Evolutionary conservation across 2,329 filamentous ascomycete species (phyloP), one percentile per base, ranked within the genome.

Genomic region (Ophiostoma pallidulum): DNA sequence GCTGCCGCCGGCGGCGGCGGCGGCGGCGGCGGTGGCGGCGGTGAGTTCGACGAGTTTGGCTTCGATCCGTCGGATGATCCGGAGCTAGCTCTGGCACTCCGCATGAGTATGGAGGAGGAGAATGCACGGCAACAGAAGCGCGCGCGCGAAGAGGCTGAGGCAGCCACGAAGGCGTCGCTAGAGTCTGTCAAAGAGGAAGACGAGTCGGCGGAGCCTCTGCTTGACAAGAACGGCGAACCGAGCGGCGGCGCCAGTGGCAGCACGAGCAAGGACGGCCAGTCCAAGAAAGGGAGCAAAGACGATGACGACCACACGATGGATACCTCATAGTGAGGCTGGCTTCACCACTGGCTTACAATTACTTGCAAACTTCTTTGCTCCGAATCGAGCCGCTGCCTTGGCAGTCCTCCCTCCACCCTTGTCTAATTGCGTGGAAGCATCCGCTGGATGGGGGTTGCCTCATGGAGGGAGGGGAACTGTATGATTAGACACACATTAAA

Each of bases 51-150:
- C 58, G 86, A 89, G 57, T 94, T 94, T 62, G 88, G 86, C 54
- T 87, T 95, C 56, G 92, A 97, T 65, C 90, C 91, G 13, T 84
- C 83, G 46, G 77, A 90, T 60, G 92, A 98, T 62, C 92, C 92
- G 4, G 92, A 98, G 66, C 72, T 98, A 60, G 92, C 92, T 19
- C 78, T 98, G 57, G 92, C 92, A 45, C 72, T 98, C 63, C 82
- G 92, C 54, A 95, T 98, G 88, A 94, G 87, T 66, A 88, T 94
- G 78, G 92, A 98, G 65, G 92, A 98, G 64, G 92, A 98, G 68
- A 94, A 94, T 71, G 90, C 90, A 52, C 75, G 92, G 59, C 83
- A 94, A 67, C 90, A 95, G 65, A 88, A 88, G 68, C 80, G 84
- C 60, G 86, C 84, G 58, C 80, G 82, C 58, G 80, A 87, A 54